Evolutionary conservation across 2,329 filamentous ascomycete species (phyloP), one percentile per base, ranked within the genome.

Genomic region (Fusarium sp.): DNA sequence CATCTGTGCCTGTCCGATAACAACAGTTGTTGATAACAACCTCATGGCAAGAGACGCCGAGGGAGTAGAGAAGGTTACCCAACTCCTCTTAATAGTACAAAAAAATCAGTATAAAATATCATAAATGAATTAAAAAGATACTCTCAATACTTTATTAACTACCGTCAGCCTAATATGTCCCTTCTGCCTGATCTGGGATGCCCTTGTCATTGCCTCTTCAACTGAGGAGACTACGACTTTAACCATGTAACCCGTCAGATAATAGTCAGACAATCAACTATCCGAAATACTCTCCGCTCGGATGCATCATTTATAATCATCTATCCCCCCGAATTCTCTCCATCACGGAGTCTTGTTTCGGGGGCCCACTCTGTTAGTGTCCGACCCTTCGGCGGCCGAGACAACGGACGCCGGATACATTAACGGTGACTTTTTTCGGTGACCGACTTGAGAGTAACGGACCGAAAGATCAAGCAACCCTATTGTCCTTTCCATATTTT

Each of bases 401-500:
- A 55, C 2, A 22, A 36, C 55, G 46, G 31, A 27, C 12, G 11
- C 55, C 65, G 65, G 35, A 67, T 35, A 64, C 35, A 57, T 64
- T 55, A 27, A 24, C 44, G 62, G 55, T 17, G 44, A 60, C 31
- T 42, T 60, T 55, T 55, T 60, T 57, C 40, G 53, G 60, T 49
- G 31, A 42, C 53, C 46, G 59, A 46, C 49, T 36, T 31, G 53
- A 55, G 56, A 44, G 59, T 55, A 58, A 40, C 56, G 51, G 61
- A 53, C 56, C 20, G n/a, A 57, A 33, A 44, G 20, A 64, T 2
- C 27, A 14, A 51, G 7, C 11, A 20, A 51, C 46, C 46, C 46
- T 31, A 27, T 51, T 51, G 24, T 51, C 46, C 46, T 11, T 29
- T 10, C 24, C 24, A 49, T 51, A 20, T 51, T 51, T 51, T 51